These are phyloP conservation scores for Plasmodium vinckei DNA, from an alignment of 169 alveolate genomes.

Conservation along the genomic window DNA sequence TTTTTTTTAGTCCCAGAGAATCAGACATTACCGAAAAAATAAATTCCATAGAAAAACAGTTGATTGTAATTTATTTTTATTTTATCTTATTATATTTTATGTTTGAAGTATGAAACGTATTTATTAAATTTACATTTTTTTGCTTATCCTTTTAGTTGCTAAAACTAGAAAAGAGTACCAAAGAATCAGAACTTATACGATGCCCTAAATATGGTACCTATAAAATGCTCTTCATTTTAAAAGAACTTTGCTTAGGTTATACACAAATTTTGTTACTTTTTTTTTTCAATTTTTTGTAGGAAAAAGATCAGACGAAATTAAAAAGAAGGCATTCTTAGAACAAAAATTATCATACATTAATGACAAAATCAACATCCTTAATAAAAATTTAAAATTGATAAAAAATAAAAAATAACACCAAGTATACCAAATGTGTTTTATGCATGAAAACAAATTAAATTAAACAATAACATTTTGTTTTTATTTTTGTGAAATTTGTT, in stretches of 20 bases:
- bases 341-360: constrained; percentile 33
- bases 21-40: constrained; percentile 16
- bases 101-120: background rate
- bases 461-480: background rate
- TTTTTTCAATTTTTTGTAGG: constrained; percentile 7
- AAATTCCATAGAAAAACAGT: constrained; percentile 51
- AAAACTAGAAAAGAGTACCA: constrained; percentile 28
- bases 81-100: background rate
- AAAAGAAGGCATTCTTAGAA: constrained; percentile 41
- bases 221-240: background rate
- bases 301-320: constrained; percentile 48
- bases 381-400: constrained; percentile 39
- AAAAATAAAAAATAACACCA: background rate
- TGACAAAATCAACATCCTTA: constrained; percentile 46
- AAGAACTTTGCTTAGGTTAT: background rate
- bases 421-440: background rate
- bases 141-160: constrained; percentile 13
- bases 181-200: constrained; percentile 37
- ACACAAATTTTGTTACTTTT: background rate
- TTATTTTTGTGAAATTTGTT: background rate
- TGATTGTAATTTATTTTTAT: constrained; percentile 27
- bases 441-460: background rate
- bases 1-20: background rate
- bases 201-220: constrained; percentile 44
- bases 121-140: background rate